phyloP scores from a whole-genome alignment of 2,329 filamentous ascomycete genomes.

The Cryphonectria parasitica region DNA sequence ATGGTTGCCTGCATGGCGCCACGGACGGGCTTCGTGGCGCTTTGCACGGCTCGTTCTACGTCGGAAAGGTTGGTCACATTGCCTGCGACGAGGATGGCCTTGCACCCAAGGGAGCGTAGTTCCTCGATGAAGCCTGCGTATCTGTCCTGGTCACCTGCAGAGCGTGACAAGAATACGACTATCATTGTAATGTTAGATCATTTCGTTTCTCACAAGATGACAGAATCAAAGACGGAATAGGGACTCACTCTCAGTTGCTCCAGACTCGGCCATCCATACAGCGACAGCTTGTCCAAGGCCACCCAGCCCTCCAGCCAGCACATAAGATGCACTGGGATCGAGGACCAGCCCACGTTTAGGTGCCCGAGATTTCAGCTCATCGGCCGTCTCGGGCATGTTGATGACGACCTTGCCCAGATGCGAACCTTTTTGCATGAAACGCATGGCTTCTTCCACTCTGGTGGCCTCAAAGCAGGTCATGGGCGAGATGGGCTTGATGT shows the following conservation, averaged over 20 bases:
- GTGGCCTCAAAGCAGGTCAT: constrained; percentile 33
- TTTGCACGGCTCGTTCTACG: constrained; percentile 3
- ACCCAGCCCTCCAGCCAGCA: constrained; percentile 18
- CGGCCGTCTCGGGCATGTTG: constrained; percentile 31
- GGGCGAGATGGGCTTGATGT: constrained; percentile 30
- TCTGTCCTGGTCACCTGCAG: neutral
- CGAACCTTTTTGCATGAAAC: constrained; percentile 43
- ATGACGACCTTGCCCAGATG: constrained; percentile 49
- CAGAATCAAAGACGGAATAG: neutral
- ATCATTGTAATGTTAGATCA: neutral
- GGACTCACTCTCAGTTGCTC: neutral
- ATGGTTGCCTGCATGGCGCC: constrained; percentile 19
- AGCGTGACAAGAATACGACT: constrained; percentile 18
- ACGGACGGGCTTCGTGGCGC: neutral
- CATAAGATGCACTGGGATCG: constrained; percentile 14
- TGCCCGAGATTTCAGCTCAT: constrained; percentile 1
- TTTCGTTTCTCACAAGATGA: neutral
- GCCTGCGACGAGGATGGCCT: constrained; percentile 7
- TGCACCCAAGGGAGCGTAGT: constrained; percentile 14
- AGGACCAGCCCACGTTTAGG: neutral
- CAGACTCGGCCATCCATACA: constrained; percentile 18
- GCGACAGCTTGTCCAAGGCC: constrained; percentile 14
- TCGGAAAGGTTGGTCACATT: constrained; percentile 4
- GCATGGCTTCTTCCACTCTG: constrained; percentile 39
- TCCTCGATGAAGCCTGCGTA: constrained; percentile 5